Evolutionary conservation across 2,329 filamentous ascomycete genomes (phyloP), one percentile per base, ranked within the genome.

Genomic region (Hypoxylon sp.): DNA sequence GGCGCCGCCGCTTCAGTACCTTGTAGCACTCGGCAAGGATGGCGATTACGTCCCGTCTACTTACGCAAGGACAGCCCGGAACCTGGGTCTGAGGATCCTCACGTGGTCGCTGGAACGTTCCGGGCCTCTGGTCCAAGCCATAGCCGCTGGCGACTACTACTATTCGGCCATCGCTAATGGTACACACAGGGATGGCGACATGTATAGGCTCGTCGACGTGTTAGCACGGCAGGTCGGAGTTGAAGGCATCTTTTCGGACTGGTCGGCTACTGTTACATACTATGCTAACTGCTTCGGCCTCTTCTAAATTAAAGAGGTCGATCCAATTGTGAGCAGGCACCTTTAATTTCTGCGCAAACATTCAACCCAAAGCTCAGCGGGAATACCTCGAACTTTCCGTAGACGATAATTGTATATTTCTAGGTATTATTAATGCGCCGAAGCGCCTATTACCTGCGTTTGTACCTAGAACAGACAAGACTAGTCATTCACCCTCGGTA

Each of bases 41-140:
- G 83, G 84, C 67, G 83, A 84, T 71, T 89, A 92, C 44, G 83
- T 91, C 5, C 88, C 90, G 3, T 90, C 87, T 48, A 81, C 80
- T 42, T 93, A 93, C 72, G 90, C 91, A 3, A 81, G 79, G 48
- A 83, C 83, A 52, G 90, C 89, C 19, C 88, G 88, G 75, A 81
- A 85, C 71, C 84, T 88, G 5, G 89, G 88, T 0, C 80, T 93
- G 47, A 84, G 90, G 53, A 87, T 93, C 66, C 85, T 92, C 46
- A 86, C 89, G 0, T 93, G 91, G 91, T 88, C 85, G 6, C 84
- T 92, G 50, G 91, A 93, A 79, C 85, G 91, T 31, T 90, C 87
- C 0, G 88, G 88, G 0, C 89, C 88, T 63, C 78, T 91, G 59
- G 83, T 83, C 19, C 82, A 86, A 24, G 85, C 84, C 1, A 80